Percentiles rank a stretch among this genome's conserved stretches.
Conservation (phyloP, 106 monocot species). For the Gastrodia elata region DNA sequence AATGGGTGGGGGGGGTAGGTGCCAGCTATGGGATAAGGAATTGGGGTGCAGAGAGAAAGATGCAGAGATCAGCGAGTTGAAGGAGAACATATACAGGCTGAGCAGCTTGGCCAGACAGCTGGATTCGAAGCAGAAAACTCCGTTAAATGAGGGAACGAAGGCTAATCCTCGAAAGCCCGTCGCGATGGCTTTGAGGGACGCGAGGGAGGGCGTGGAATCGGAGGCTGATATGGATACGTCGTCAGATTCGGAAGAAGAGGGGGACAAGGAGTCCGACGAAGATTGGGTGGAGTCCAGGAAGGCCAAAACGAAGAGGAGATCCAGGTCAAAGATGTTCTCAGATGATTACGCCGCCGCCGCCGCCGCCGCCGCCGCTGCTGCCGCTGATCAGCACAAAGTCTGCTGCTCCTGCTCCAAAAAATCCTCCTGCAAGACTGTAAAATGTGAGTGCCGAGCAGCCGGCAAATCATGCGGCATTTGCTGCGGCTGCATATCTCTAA, state of each 20-base stretch:
- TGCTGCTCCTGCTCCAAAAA: constrained; percentile 68
- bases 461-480: constrained; percentile 26
- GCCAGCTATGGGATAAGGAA: constrained; percentile 59
- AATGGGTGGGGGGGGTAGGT: too few species aligned
- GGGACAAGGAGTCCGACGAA: constrained; percentile 29
- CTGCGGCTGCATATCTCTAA: constrained; percentile 57
- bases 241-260: constrained; percentile 36
- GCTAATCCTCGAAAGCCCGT: constrained; percentile 16
- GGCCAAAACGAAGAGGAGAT: constrained; percentile 20
- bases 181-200: constrained; percentile 11
- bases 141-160: constrained; percentile 10
- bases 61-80: constrained; percentile 41
- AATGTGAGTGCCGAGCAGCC: constrained; percentile 70
- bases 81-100: constrained; percentile 70
- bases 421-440: constrained; percentile 83
- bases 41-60: constrained; percentile 63
- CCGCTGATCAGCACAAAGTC: background rate
- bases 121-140: constrained; percentile 42
- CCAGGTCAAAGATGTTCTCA: constrained; percentile 3
- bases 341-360: constrained; percentile 6
- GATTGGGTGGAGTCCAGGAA: constrained; percentile 42
- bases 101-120: constrained; percentile 36
- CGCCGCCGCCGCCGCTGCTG: constrained; percentile 4
- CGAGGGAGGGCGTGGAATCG: constrained; percentile 8
- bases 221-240: constrained; percentile 83